Percentiles rank a stretch among this genome's conserved stretches.
Conservation (phyloP, 2,329 filamentous ascomycete genomes). For the Colletotrichum liaoningense region DNA sequence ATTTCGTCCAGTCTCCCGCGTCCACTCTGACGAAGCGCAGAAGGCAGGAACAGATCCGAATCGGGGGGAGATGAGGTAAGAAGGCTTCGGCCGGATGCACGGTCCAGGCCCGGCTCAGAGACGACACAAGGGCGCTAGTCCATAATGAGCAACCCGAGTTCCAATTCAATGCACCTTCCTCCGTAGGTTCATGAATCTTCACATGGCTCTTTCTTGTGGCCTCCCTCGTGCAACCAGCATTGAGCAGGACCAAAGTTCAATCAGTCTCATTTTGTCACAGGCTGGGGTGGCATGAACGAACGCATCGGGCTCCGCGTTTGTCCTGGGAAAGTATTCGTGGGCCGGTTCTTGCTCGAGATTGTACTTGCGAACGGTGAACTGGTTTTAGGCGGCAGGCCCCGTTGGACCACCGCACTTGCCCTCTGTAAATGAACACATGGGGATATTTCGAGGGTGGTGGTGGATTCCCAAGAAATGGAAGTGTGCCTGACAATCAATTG, state of each 20-base stretch:
- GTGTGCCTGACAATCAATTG: background rate
- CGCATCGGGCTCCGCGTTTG: background rate
- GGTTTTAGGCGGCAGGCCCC: background rate
- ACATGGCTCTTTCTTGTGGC: conserved; percentile 10
- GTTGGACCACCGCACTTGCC: background rate
- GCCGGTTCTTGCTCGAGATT: background rate
- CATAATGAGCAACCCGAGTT: background rate
- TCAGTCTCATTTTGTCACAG: background rate
- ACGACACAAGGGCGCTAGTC: background rate
- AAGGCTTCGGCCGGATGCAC: conserved; percentile 16
- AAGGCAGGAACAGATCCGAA: background rate
- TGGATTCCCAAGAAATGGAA: background rate
- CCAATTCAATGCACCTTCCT: background rate
- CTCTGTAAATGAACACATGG: background rate
- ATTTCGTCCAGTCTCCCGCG: conserved; percentile 17
- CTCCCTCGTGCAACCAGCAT: background rate
- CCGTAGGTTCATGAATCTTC: background rate
- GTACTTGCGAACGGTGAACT: background rate
- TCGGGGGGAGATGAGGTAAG: conserved; percentile 23
- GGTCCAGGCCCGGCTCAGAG: conserved; percentile 5
- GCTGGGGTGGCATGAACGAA: background rate
- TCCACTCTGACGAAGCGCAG: conserved; percentile 1
- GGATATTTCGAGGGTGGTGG: background rate
- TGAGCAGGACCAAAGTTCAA: background rate
- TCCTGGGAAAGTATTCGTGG: background rate